Evolutionary conservation across 1,284 basidiomycete species (phyloP).

Genomic region (Fistulina hepatica): DNA sequence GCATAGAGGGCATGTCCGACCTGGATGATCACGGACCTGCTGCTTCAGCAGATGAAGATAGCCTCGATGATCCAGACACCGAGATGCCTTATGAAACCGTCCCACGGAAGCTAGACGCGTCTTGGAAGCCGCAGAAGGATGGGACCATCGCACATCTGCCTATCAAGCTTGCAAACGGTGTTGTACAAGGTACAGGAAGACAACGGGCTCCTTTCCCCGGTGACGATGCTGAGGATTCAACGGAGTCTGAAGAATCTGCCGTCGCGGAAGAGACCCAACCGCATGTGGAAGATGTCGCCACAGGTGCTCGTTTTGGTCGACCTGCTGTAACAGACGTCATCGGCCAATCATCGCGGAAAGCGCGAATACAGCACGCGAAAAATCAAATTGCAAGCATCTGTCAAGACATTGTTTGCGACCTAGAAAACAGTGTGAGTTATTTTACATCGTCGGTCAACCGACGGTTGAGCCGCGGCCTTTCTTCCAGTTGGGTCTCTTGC

Average conservation of each 20-base stretch:
- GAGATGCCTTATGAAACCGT: constrained; percentile 64
- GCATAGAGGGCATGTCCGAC: constrained; percentile 17
- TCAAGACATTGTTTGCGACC: constrained; percentile 82
- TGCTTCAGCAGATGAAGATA: constrained; percentile 12
- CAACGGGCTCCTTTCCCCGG: constrained; percentile 22
- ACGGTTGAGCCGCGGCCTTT: constrained; percentile 6
- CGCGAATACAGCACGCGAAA: constrained; percentile 69
- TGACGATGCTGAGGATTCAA: constrained; percentile 31
- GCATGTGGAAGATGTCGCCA: constrained; percentile 56
- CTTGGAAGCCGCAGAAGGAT: constrained; percentile 34
- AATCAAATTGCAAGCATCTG: constrained; percentile 85
- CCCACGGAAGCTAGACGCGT: constrained; percentile 40
- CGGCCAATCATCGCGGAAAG: constrained; percentile 52
- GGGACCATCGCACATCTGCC: constrained; percentile 62
- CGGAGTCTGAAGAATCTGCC: constrained; percentile 32
- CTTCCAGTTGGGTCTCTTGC: constrained; percentile 69
- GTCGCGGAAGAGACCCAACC: constrained; percentile 22
- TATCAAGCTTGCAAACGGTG: constrained; percentile 76
- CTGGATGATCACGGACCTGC: constrained; percentile 18
- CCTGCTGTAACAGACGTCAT: constrained; percentile 72
- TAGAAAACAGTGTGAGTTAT: constrained; percentile 64
- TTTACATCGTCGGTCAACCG: constrained; percentile 5
- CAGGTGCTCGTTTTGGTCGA: constrained; percentile 72
- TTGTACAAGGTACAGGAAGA: constrained; percentile 49
- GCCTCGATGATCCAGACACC: constrained; percentile 39